Percentiles rank a stretch among this genome's conserved stretches.
Conservation (phyloP, 331 rosid genomes). For the Quercus phellos region DNA sequence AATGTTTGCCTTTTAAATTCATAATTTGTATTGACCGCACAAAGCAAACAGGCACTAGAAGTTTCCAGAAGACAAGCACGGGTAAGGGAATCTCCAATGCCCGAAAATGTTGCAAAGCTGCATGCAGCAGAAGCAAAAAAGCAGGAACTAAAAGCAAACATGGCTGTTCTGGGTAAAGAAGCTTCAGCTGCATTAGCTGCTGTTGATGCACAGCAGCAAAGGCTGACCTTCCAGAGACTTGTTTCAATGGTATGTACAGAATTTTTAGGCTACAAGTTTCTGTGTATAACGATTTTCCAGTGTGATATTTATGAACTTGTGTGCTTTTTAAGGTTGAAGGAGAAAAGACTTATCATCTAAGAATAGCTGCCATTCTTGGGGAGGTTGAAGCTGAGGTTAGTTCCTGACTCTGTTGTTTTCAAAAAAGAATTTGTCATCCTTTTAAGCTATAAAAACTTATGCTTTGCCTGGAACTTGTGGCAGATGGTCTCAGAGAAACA, state of each 20-base stretch:
- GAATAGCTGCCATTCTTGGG: slow-evolving; percentile 86
- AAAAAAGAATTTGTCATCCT: not conserved
- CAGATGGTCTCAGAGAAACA: slow-evolving; percentile 96
- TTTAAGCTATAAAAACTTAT: slow-evolving; percentile 16
- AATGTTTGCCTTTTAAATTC: slow-evolving; percentile 10
- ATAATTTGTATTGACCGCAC: slow-evolving; percentile 23
- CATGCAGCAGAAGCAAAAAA: slow-evolving; percentile 88
- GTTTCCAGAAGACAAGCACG: slow-evolving; percentile 72
- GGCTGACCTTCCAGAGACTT: slow-evolving; percentile 96
- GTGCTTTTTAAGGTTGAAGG: slow-evolving; percentile 71
- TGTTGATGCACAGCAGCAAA: slow-evolving; percentile 88
- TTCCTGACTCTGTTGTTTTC: slow-evolving; percentile 28
- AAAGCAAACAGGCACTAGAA: slow-evolving; percentile 59
- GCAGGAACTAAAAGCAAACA: slow-evolving; percentile 81
- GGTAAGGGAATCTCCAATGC: slow-evolving; percentile 64
- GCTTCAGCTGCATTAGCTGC: slow-evolving; percentile 91
- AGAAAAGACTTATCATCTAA: slow-evolving; percentile 79
- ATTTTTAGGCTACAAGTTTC: slow-evolving; percentile 9
- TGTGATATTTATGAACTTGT: slow-evolving; percentile 22
- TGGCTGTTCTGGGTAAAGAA: slow-evolving; percentile 95
- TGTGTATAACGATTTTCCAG: slow-evolving; percentile 10
- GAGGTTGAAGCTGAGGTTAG: slow-evolving; percentile 98
- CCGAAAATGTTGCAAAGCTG: slow-evolving; percentile 80
- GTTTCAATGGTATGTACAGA: slow-evolving; percentile 73
- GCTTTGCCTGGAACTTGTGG: slow-evolving; percentile 26